Conservation (phyloP, 1,284 basidiomycete genomes). For the Mycena citricolor region DNA sequence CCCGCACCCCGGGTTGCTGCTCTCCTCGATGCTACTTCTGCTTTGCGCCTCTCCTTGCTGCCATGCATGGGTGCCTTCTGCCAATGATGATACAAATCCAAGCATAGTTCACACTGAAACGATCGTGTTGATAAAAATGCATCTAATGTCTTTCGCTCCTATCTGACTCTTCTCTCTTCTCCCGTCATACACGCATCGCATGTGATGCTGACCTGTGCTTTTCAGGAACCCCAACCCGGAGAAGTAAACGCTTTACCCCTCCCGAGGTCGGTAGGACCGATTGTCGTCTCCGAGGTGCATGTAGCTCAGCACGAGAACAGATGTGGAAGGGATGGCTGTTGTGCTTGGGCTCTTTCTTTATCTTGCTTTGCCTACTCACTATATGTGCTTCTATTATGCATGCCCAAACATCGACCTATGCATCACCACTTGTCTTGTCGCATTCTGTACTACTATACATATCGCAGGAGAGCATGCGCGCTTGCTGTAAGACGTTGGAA, state of each 20-base stretch:
- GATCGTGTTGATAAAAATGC: conserved; percentile 73
- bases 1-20: too few relatives aligned
- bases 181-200: conserved; percentile 11
- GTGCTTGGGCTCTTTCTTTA: conserved; percentile 14
- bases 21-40: background rate
- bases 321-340: conserved; percentile 15
- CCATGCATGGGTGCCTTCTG: too few relatives aligned
- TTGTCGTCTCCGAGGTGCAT: conserved; percentile 8
- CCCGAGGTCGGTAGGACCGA: conserved; percentile 13
- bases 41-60: conserved; percentile 19
- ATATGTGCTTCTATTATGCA: conserved; percentile 18
- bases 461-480: too few relatives aligned
- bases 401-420: too few relatives aligned
- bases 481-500: too few relatives aligned
- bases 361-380: conserved; percentile 20
- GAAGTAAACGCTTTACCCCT: conserved; percentile 54
- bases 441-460: too few relatives aligned
- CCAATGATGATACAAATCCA: conserved; percentile 78
- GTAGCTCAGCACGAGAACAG: conserved; percentile 7
- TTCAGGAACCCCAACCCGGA: conserved; percentile 81
- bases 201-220: conserved; percentile 29
- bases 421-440: too few relatives aligned
- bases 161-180: conserved; percentile 64
- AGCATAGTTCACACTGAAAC: conserved; percentile 94
- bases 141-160: conserved; percentile 93